These are phyloP conservation scores for Microdochium paspali DNA, from an alignment of 2,329 filamentous ascomycete genomes.

Conservation along the genomic window DNA sequence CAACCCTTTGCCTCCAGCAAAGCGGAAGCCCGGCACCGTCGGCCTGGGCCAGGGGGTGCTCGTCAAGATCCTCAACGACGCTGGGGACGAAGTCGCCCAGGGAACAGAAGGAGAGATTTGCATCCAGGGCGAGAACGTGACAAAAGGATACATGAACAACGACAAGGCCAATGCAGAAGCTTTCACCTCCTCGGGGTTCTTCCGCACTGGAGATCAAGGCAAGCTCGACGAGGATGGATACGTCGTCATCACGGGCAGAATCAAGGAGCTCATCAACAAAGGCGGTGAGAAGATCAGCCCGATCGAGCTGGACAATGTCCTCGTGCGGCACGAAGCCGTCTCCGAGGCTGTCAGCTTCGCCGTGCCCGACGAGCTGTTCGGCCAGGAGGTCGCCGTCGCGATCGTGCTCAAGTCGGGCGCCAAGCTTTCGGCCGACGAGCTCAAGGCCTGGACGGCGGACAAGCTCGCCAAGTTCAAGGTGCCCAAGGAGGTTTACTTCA, in stretches of 20 bases:
- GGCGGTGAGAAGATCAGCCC: constrained; percentile 85
- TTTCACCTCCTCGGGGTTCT: constrained; percentile 69
- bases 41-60: constrained; percentile 79
- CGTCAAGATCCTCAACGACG: constrained; percentile 64
- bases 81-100: constrained; percentile 57
- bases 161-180: constrained; percentile 62
- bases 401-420: constrained; percentile 62
- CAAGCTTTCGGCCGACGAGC: constrained; percentile 43
- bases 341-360: constrained; percentile 77
- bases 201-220: constrained; percentile 82
- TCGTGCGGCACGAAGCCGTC: constrained; percentile 64
- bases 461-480: constrained; percentile 77
- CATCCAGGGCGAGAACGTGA: constrained; percentile 75
- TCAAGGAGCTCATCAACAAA: constrained; percentile 90
- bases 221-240: constrained; percentile 74
- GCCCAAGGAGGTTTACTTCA: constrained; percentile 79
- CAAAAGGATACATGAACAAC: constrained; percentile 80
- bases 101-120: constrained; percentile 74
- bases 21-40: constrained; percentile 73
- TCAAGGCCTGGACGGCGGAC: constrained; percentile 60
- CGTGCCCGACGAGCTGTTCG: constrained; percentile 72
- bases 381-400: constrained; percentile 71
- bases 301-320: constrained; percentile 77
- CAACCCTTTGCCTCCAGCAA: constrained; percentile 59
- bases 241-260: constrained; percentile 78